Evolutionary conservation across 345 rosid species (phyloP).

Genomic region (Brassica napus): Da-Ae NC_063437.1:16149001-16149500

Average conservation of each 20-base stretch:
- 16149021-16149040: constrained; percentile 45
- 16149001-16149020: constrained; percentile 41
- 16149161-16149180: constrained; percentile 46
- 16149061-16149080: neutral
- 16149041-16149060: constrained; percentile 42
- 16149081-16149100: neutral
- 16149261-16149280: constrained; percentile 50
- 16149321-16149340: constrained; percentile 45
- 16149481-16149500: neutral
- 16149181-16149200: constrained; percentile 56
- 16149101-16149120: neutral
- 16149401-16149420: constrained; percentile 41
- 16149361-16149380: constrained; percentile 44
- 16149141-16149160: constrained; percentile 44
- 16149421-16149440: neutral
- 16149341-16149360: constrained; percentile 44
- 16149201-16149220: constrained; percentile 62
- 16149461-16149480: neutral
- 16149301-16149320: constrained; percentile 36
- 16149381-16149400: constrained; percentile 51
- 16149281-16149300: constrained; percentile 49
- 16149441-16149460: neutral
- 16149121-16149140: neutral
- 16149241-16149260: constrained; percentile 35
- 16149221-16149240: constrained; percentile 30